Percentiles rank a stretch among this genome's conserved stretches.
Evolutionary conservation across 1,139 yeast genomes (phyloP).

Genomic region (Pichia sp.): DNA sequence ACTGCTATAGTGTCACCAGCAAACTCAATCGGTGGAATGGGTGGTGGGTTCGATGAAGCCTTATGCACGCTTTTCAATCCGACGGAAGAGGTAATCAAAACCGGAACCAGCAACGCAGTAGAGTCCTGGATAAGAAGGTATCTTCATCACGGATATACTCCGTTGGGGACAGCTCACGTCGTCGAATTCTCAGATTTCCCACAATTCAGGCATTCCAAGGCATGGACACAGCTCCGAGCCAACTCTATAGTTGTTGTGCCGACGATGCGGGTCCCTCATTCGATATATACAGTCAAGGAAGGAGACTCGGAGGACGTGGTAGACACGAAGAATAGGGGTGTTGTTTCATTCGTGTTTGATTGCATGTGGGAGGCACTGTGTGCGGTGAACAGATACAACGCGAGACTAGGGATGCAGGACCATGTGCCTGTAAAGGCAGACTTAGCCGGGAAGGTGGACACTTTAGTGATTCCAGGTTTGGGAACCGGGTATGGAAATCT

Average conservation of each 20-base stretch:
- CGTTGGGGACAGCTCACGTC: slow-evolving; percentile 32
- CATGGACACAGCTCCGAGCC: slow-evolving; percentile 29
- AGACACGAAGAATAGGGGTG: slow-evolving; percentile 7
- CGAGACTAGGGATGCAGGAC: slow-evolving; percentile 12
- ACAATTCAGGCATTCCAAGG: slow-evolving; percentile 22
- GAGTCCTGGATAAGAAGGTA: slow-evolving; percentile 16
- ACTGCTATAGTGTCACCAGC: slow-evolving; percentile 48
- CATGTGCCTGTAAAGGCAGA: slow-evolving; percentile 25
- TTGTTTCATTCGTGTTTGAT: slow-evolving; percentile 37
- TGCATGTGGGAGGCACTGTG: slow-evolving; percentile 42
- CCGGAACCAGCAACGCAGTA: slow-evolving; percentile 20
- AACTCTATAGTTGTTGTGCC: slow-evolving; percentile 42
- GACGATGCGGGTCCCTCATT: slow-evolving; percentile 44
- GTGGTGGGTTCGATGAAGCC: slow-evolving; percentile 50
- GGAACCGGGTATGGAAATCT: slow-evolving; percentile 51
- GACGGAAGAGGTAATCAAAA: slow-evolving; percentile 29
- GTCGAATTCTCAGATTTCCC: slow-evolving; percentile 26
- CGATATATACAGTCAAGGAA: slow-evolving; percentile 14
- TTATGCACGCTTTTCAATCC: slow-evolving; percentile 34
- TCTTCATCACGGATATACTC: slow-evolving; percentile 33
- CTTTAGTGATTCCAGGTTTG: slow-evolving; percentile 44
- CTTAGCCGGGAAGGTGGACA: slow-evolving; percentile 28
- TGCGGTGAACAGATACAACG: slow-evolving; percentile 27
- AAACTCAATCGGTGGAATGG: slow-evolving; percentile 46
- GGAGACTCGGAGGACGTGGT: slow-evolving; percentile 10